Evolutionary conservation across 495 filamentous ascomycete species (phyloP), one percentile per base, ranked within the genome.

Genomic region (Cercophora newfieldiana): DNA sequence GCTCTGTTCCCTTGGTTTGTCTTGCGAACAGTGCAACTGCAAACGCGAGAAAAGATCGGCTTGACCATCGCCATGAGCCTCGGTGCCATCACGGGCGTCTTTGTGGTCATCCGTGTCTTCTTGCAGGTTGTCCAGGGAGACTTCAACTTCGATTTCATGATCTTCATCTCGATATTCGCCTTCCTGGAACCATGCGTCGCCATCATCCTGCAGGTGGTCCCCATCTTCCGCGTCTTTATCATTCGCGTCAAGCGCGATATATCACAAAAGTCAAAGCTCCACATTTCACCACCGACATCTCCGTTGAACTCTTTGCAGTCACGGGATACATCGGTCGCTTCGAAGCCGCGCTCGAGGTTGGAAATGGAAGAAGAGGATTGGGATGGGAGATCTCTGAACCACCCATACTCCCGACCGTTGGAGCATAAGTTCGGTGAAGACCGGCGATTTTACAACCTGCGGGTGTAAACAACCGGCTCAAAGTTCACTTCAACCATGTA

Each of bases 1-100:
- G 75, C 76, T 0, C 60, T 69, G 1, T 69, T 78, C 24, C 76
- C 76, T 6, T 78, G 70, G 69, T 66, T 68, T 19, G 66, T 77
- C 59, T 66, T 77, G 7, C 65, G 71, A 5, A 73, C 70, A 10
- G 51, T 76, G 6, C 70, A 72, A 37, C 67, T 78, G 24, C 63
- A 69, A 19, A 72, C 63, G 4, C 71, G 71, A 0, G 75, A 77
- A 64, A 77, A 77, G 33, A 47, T 75, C 22, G 75, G 75, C 24
- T 65, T 78, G 12, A 66, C 66, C 0, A 30, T 75, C 6, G 72
- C 72, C 21, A 78, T 78, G 75, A 76, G 75, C 51, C 68, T 78
- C 59, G 75, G 75, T n/a, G 55, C 59, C 21, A 19, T 70, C 7
- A 70, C 65, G 0, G 68, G 68, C 1, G 60, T 56, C 51, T 47